Evolutionary conservation across 169 alveolate genomes (phyloP), one percentile per base, ranked within the genome.

Genomic region (Perkinsus chesapeaki): DNA sequence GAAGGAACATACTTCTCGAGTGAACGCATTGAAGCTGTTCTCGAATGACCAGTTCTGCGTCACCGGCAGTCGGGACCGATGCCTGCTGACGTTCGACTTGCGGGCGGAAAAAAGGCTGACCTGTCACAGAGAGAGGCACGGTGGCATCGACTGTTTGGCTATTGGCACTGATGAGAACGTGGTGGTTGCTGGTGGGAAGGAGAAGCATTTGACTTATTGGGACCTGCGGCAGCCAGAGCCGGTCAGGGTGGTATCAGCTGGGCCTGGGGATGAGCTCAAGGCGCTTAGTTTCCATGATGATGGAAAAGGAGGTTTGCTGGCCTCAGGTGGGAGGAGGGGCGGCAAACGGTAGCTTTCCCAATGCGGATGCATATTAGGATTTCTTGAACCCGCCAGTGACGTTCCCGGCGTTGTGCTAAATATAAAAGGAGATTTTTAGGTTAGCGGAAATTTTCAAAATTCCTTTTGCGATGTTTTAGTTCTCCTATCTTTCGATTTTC

Each of bases 191-290:
- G 97, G 96, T 37, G 98, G 98, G 0, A 95, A 96, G 95, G 98
- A 97, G 91, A 95, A 98, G 92, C 96, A 96, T 93, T 95, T 97
- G 23, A 96, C 98, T 34, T 95, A 94, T 34, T 97, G 98, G 98
- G 98, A 97, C 93, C 93, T 97, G 37, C 94, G 96, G 93, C 95
- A 96, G 92, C 93, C 97, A 47, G 96, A 97, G 92, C 97, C 98
- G 5, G 91, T 95, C 39, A 60, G 94, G 92, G 92, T 92, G 92
- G 47, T 96, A 36, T 95, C 95, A 48, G 94, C 98, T 39, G 94
- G 96, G 39, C 95, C 96, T 7, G 94, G 95, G 73, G 96, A 96
- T 73, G 97, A 94, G 94, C 95, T 96, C 48, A 98, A 96, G 94
- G 98, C 96, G 92, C 95, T 96, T 36, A 94, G 94, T 90, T 95